These are phyloP conservation scores for Aspergillus clavatus DNA, from an alignment of 2,329 filamentous ascomycete species.

Conservation along the genomic window DNA sequence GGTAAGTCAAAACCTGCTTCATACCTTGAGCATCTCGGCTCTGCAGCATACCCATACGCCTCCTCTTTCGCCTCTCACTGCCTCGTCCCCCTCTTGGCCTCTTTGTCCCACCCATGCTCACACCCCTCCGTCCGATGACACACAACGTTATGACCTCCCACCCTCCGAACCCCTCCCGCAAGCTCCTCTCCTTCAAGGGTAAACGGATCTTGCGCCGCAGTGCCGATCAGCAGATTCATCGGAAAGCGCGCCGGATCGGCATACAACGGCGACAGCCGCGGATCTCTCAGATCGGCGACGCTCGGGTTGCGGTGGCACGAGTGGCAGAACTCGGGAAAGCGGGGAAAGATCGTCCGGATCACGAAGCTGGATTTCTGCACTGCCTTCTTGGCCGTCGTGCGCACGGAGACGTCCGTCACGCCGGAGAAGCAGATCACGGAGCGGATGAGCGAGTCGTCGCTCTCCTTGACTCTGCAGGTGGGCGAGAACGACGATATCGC, in stretches of 20 bases:
- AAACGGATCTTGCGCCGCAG: neutral
- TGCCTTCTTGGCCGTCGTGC: neutral
- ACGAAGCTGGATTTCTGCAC: neutral
- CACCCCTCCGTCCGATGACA: conserved; percentile 5
- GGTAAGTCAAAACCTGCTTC: neutral
- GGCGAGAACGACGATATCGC: conserved; percentile 18
- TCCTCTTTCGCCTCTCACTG: conserved; percentile 6
- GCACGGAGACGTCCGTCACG: neutral
- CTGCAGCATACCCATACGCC: conserved; percentile 3
- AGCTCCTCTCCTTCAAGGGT: conserved; percentile 1
- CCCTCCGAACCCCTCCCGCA: neutral
- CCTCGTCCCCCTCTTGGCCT: conserved; percentile 1
- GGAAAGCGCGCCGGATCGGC: neutral
- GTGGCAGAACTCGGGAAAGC: neutral
- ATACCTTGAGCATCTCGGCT: neutral
- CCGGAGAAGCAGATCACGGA: neutral
- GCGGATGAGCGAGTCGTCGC: neutral
- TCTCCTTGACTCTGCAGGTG: neutral
- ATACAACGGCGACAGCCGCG: conserved; percentile 1
- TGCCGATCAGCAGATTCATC: neutral
- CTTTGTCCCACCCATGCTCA: conserved; percentile 8
- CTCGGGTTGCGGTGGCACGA: neutral
- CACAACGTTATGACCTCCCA: conserved; percentile 3
- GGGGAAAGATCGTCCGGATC: neutral
- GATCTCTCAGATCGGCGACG: neutral